Percentiles rank a stretch among this genome's conserved stretches.
These are phyloP conservation scores for Rhexocercosporidium sp. DNA, from an alignment of 2,329 filamentous ascomycete genomes.

Conservation along the genomic window DNA sequence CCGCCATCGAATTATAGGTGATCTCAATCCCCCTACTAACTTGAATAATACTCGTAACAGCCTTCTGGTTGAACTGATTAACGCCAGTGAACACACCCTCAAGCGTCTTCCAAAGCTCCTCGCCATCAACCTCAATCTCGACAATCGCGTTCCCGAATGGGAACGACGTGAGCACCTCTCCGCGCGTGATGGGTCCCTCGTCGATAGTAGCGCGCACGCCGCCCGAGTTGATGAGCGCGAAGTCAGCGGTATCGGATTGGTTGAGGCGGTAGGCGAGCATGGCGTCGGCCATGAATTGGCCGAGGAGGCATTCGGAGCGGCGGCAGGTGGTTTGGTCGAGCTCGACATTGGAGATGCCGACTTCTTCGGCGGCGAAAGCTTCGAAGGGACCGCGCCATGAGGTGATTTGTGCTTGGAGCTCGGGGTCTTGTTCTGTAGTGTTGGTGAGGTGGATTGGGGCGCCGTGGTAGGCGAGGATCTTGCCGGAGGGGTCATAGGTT, in stretches of 20 bases:
- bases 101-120: constrained; percentile 60
- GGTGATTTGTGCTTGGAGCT: constrained; percentile 61
- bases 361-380: constrained; percentile 59
- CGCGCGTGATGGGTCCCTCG: constrained; percentile 63
- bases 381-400: constrained; percentile 67
- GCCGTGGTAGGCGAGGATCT: constrained; percentile 66
- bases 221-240: constrained; percentile 65
- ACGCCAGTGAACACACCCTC: constrained; percentile 62
- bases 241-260: constrained; percentile 45
- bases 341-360: constrained; percentile 58
- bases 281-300: constrained; percentile 61
- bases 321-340: constrained; percentile 66
- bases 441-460: constrained; percentile 69
- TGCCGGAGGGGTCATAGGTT: constrained; percentile 64
- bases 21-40: constrained; percentile 59
- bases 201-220: constrained; percentile 69
- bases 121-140: constrained; percentile 58
- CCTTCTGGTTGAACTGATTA: constrained; percentile 58
- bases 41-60: constrained; percentile 65
- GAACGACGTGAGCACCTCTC: constrained; percentile 67
- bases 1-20: constrained; percentile 59
- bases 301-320: constrained; percentile 60
- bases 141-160: constrained; percentile 70
- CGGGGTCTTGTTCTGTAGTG: constrained; percentile 59
- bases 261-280: constrained; percentile 65